Evolutionary conservation across 768 basidiomycete genomes (phyloP).

Genomic region (Leucocoprinus sp.): DNA sequence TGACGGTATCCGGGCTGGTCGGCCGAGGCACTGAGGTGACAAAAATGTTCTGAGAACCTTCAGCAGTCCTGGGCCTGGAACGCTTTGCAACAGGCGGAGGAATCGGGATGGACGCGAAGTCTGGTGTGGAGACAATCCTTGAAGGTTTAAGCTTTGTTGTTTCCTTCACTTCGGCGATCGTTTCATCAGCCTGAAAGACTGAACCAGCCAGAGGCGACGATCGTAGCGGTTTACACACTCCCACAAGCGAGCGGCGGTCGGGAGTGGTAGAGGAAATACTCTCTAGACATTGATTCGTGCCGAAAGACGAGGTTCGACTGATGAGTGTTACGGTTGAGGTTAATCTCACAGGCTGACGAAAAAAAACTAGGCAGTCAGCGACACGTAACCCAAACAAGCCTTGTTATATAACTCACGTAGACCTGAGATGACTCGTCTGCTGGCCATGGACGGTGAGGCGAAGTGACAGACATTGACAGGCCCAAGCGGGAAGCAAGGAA

Average conservation of each 20-base stretch:
- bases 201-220: constrained; percentile 38
- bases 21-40: background rate
- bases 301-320: background rate
- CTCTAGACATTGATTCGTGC: background rate
- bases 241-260: constrained; percentile 10
- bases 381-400: too few species aligned
- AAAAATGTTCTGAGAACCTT: constrained; percentile 1
- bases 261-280: constrained; percentile 2
- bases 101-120: constrained; percentile 12
- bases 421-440: background rate
- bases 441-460: constrained; percentile 1
- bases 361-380: too few species aligned
- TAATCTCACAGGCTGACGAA: too few species aligned
- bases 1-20: background rate
- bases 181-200: constrained; percentile 20
- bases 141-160: constrained; percentile 3
- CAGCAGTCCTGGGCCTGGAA: constrained; percentile 2
- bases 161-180: constrained; percentile 4
- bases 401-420: background rate
- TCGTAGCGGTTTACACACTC: constrained; percentile 24
- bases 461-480: background rate
- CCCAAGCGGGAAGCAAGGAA: background rate
- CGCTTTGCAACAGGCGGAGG: constrained; percentile 1
- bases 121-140: constrained; percentile 14
- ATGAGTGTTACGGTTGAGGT: background rate